Percentiles rank a stretch among this genome's conserved stretches.
phyloP scores from a whole-genome alignment of 1,284 basidiomycete species.

The Ustilago curta region DNA sequence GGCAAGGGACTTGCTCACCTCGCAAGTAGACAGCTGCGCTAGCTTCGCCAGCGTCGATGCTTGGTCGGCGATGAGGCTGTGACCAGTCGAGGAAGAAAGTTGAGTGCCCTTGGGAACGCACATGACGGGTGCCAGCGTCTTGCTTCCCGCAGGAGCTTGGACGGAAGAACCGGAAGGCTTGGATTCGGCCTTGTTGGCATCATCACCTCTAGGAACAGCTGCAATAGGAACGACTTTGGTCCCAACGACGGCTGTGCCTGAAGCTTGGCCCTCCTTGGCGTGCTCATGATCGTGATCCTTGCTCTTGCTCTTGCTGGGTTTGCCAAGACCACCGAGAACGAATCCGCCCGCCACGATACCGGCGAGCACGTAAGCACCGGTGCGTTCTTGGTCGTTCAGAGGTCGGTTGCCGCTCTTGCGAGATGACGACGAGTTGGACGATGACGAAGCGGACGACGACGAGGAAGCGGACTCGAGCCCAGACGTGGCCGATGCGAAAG shows the following conservation, averaged over 20 bases:
- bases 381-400: conserved; percentile 74
- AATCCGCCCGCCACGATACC: conserved; percentile 75
- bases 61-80: conserved; percentile 2
- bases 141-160: conserved; percentile 35
- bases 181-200: conserved; percentile 14
- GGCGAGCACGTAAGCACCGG: conserved; percentile 74
- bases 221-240: conserved; percentile 27
- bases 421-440: conserved; percentile 25
- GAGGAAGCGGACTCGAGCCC: conserved; percentile 11
- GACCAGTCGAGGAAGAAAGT: conserved; percentile 13
- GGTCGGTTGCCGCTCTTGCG: conserved; percentile 68
- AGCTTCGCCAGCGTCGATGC: conserved; percentile 35
- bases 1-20: conserved; percentile 48
- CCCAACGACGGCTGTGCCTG: conserved; percentile 10
- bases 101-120: conserved; percentile 47
- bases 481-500: conserved; percentile 32
- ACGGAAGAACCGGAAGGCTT: conserved; percentile 32
- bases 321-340: conserved; percentile 72
- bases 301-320: conserved; percentile 47
- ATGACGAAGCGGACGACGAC: conserved; percentile 38
- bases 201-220: conserved; percentile 33
- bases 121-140: conserved; percentile 46
- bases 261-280: not conserved
- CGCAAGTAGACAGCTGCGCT: conserved; percentile 50
- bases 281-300: conserved; percentile 22